These are phyloP conservation scores for Nemania sp. DNA, from an alignment of 2,329 filamentous ascomycete species.

Conservation along the genomic window DNA sequence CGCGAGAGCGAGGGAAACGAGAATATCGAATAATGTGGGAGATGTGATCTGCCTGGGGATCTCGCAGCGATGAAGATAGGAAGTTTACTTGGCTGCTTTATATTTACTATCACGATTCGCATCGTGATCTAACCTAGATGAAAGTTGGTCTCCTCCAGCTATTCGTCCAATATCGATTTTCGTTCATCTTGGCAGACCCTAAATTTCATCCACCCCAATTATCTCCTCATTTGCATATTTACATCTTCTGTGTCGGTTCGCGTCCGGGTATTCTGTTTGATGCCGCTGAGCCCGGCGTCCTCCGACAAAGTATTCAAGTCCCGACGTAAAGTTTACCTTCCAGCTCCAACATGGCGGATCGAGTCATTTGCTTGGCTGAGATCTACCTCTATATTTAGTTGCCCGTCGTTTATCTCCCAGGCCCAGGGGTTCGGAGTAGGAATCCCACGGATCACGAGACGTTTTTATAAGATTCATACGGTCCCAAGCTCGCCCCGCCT, in stretches of 20 bases:
- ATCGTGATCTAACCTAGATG: too few species aligned
- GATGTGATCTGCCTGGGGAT: too few species aligned
- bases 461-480: too few species aligned
- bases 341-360: constrained; percentile 14
- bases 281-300: constrained; percentile 6
- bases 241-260: constrained; percentile 1
- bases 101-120: too few species aligned
- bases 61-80: too few species aligned
- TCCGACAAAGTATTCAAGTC: constrained; percentile 19
- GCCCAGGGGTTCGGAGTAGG: too few species aligned
- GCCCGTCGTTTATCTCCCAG: too few species aligned
- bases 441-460: too few species aligned
- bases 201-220: background rate
- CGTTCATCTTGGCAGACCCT: background rate
- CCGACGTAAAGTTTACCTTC: constrained; percentile 18
- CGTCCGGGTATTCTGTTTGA: constrained; percentile 5
- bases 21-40: too few species aligned
- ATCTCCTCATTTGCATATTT: background rate
- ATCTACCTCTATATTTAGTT: background rate
- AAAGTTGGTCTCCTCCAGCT: background rate
- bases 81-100: too few species aligned
- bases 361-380: constrained; percentile 32
- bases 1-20: too few species aligned
- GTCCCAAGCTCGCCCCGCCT: too few species aligned
- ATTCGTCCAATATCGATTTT: background rate